A percentile compares a stretch with the other conserved stretches of the same genome.
phyloP scores from a whole-genome alignment of 805 yeast genomes.

The Candida sphagnicola region DNA sequence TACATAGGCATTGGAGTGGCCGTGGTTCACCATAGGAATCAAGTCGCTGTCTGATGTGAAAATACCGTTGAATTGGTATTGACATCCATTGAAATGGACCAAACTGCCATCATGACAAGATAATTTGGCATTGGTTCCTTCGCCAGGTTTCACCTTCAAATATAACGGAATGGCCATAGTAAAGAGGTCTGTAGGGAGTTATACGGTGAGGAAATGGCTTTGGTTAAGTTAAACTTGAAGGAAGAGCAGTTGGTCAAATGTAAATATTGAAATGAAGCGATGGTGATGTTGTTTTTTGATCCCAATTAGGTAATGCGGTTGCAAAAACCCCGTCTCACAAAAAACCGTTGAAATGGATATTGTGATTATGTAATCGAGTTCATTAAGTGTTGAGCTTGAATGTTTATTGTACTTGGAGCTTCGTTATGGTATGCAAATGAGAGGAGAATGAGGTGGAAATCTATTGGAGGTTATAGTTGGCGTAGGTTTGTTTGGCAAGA shows the following conservation, averaged over 20 bases:
- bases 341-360: not conserved
- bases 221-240: not conserved
- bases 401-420: too few species aligned
- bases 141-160: slow-evolving; percentile 19
- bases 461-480: too few species aligned
- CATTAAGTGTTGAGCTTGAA: too few species aligned
- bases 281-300: slow-evolving; percentile 1
- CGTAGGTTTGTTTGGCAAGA: too few species aligned
- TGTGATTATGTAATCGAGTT: too few species aligned
- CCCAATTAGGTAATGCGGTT: slow-evolving; percentile 7
- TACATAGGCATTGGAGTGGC: slow-evolving; percentile 11
- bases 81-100: slow-evolving; percentile 16
- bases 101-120: slow-evolving; percentile 3
- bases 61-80: slow-evolving; percentile 20
- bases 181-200: not conserved
- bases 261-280: too few species aligned
- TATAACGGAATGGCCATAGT: slow-evolving; percentile 18
- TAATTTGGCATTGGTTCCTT: slow-evolving; percentile 5
- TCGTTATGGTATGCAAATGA: too few species aligned
- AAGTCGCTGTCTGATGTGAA: slow-evolving; percentile 7
- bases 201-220: too few species aligned
- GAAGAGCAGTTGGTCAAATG: too few species aligned
- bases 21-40: slow-evolving; percentile 1
- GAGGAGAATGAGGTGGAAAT: too few species aligned
- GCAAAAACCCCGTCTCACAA: not conserved